These are phyloP conservation scores for Pyronema domesticum DNA, from an alignment of 495 filamentous ascomycete genomes.

Conservation along the genomic window DNA sequence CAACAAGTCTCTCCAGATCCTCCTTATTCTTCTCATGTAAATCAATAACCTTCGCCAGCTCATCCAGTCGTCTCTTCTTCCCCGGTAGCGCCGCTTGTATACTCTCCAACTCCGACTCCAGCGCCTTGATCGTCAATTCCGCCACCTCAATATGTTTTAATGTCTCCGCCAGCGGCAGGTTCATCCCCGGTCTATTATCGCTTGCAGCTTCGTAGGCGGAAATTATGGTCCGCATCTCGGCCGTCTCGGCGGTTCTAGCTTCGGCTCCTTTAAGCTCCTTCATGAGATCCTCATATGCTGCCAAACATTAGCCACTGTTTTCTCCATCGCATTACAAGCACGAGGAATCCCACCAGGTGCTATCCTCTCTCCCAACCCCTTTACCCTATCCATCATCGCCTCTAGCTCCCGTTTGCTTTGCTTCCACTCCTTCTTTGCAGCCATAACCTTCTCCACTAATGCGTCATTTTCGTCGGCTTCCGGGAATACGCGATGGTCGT, in stretches of 20 bases:
- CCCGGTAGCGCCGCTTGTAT: conserved; percentile 42
- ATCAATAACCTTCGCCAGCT: conserved; percentile 51
- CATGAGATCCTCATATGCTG: conserved; percentile 45
- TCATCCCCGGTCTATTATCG: conserved; percentile 30
- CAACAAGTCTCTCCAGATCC: conserved; percentile 48
- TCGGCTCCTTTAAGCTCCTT: conserved; percentile 33
- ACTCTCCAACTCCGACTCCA: conserved; percentile 41
- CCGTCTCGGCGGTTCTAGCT: conserved; percentile 44
- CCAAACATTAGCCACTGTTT: conserved; percentile 30
- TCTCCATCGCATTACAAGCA: not conserved
- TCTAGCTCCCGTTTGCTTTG: conserved; percentile 62
- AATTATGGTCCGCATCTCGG: conserved; percentile 42
- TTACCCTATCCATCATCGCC: conserved; percentile 53
- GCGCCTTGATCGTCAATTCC: conserved; percentile 25
- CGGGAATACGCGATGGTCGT: conserved; percentile 71
- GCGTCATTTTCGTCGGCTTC: conserved; percentile 65
- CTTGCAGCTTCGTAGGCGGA: conserved; percentile 30
- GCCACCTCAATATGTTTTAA: conserved; percentile 18
- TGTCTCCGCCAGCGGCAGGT: conserved; percentile 29
- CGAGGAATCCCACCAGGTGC: conserved; percentile 10
- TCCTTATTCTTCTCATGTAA: conserved; percentile 54
- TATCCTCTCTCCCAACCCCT: conserved; percentile 46
- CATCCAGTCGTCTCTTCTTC: conserved; percentile 54
- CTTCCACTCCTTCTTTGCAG: conserved; percentile 58
- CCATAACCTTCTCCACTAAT: conserved; percentile 50